phyloP scores from a whole-genome alignment of 2,329 filamentous ascomycete species.

The Elsinoe batatas region DNA sequence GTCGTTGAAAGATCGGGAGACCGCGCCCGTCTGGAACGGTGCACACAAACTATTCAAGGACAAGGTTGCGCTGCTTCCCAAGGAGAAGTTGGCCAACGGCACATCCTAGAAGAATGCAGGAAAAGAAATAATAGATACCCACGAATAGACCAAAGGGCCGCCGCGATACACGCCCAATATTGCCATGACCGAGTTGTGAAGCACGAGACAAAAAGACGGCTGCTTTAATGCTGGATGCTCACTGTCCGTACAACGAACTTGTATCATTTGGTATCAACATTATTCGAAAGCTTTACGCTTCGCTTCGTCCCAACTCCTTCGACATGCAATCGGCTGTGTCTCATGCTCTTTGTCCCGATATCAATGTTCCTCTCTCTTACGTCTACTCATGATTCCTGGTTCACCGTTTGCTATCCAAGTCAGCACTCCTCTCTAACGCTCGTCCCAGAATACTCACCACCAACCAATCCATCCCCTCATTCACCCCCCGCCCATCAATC shows the following conservation, averaged over 20 bases:
- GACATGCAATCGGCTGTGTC: background rate
- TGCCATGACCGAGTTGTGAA: background rate
- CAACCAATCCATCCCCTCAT: slow-evolving; percentile 98
- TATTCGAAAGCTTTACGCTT: slow-evolving; percentile 1
- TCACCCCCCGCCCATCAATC: slow-evolving; percentile 87
- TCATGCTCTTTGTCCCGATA: background rate
- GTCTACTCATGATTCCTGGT: slow-evolving; percentile 6
- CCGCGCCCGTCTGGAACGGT: slow-evolving; percentile 68
- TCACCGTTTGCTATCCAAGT: slow-evolving; percentile 11
- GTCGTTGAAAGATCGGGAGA: slow-evolving; percentile 64
- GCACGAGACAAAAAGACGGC: background rate
- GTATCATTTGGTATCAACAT: slow-evolving; percentile 9
- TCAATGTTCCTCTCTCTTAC: background rate
- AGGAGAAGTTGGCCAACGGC: slow-evolving; percentile 21
- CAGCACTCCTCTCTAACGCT: background rate
- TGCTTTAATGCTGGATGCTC: background rate
- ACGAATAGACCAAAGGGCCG: background rate
- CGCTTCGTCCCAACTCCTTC: background rate
- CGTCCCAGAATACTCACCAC: slow-evolving; percentile 51
- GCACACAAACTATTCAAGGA: slow-evolving; percentile 77
- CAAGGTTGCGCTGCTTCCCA: slow-evolving; percentile 63
- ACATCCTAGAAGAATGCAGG: background rate
- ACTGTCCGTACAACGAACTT: background rate
- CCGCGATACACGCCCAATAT: background rate
- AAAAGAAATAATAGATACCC: slow-evolving; percentile 5